Conservation (phyloP, 225 moss, liverwort and hornwort species). For the Ulota crispa region DNA sequence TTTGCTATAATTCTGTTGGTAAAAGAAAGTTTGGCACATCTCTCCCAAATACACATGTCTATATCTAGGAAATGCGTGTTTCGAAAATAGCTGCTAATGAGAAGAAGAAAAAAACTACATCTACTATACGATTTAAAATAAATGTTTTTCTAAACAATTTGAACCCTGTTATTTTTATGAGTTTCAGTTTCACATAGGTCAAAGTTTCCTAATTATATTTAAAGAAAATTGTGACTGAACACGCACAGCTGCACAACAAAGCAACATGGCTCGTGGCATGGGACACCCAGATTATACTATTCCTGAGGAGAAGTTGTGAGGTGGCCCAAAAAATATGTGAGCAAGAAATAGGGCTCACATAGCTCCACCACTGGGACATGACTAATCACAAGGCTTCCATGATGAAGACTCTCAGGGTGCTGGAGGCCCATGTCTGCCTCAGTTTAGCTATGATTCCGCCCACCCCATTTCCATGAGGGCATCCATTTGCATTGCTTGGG, state of each 20-base stretch:
- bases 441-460: background rate
- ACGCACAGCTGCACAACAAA: background rate
- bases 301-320: background rate
- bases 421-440: slow-evolving; percentile 22
- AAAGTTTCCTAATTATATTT: background rate
- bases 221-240: background rate
- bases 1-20: too few species aligned
- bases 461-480: background rate
- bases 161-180: too few species aligned
- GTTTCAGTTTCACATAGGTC: background rate
- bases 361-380: background rate
- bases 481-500: background rate
- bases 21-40: too few species aligned
- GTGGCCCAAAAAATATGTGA: background rate
- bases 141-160: background rate
- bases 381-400: slow-evolving; percentile 25
- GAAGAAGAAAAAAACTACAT: too few species aligned
- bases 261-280: slow-evolving; percentile 6
- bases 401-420: slow-evolving; percentile 17
- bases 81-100: too few species aligned
- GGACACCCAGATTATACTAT: background rate
- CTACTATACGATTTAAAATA: too few species aligned
- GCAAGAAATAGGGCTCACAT: slow-evolving; percentile 1
- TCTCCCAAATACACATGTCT: too few species aligned
- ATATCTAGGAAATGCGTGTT: too few species aligned